A percentile compares a stretch with the other conserved stretches of the same genome.
phyloP scores from a whole-genome alignment of 2,329 filamentous ascomycete species.

The Pestalotiopsis sp. region DNA sequence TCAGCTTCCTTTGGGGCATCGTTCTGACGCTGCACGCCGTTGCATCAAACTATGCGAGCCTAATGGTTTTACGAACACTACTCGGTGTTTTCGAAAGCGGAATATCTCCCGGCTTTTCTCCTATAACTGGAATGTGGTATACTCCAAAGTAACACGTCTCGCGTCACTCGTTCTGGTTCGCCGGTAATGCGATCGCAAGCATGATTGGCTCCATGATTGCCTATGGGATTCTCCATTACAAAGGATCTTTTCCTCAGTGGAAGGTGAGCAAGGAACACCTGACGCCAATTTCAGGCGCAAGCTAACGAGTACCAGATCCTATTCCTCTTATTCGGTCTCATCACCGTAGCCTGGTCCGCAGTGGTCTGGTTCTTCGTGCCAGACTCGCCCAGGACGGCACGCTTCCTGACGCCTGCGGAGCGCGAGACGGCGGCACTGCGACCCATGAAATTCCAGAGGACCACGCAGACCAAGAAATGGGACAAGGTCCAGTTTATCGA shows the following conservation, averaged over 20 bases:
- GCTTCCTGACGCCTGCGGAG: conserved; percentile 57
- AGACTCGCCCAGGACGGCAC: conserved; percentile 52
- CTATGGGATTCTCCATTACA: conserved; percentile 30
- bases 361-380: conserved; percentile 49
- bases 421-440: conserved; percentile 22
- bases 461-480: conserved; percentile 31
- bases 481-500: conserved; percentile 52
- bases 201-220: conserved; percentile 49
- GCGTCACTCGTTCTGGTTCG: conserved; percentile 56
- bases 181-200: conserved; percentile 49
- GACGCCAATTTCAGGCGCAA: background rate
- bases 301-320: background rate
- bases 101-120: conserved; percentile 55
- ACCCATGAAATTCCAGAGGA: background rate
- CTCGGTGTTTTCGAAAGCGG: conserved; percentile 56
- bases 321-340: conserved; percentile 52
- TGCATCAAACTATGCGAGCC: conserved; percentile 46
- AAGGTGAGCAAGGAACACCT: background rate
- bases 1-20: conserved; percentile 51
- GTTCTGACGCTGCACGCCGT: conserved; percentile 44
- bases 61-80: conserved; percentile 52
- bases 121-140: conserved; percentile 57
- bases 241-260: background rate
- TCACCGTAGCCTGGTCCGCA: conserved; percentile 52
- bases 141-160: conserved; percentile 55